phyloP scores from a whole-genome alignment of 805 yeast genomes.

The Ogataea trehaloabstinens region DNA sequence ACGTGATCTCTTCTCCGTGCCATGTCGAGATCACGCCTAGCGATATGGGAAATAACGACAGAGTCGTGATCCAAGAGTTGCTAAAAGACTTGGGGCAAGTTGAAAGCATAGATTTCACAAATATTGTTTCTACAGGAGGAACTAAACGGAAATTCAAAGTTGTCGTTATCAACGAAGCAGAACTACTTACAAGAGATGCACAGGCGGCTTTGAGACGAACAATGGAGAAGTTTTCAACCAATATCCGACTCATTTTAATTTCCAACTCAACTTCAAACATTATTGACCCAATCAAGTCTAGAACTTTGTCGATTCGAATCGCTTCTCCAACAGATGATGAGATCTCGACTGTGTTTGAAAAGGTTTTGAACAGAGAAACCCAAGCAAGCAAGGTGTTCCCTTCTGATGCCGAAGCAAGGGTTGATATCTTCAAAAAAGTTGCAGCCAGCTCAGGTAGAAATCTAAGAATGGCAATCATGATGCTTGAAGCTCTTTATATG shows the following conservation, averaged over 20 bases:
- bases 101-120: slow-evolving; percentile 83
- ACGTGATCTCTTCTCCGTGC: slow-evolving; percentile 85
- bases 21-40: slow-evolving; percentile 96
- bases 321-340: slow-evolving; percentile 74
- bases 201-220: slow-evolving; percentile 95
- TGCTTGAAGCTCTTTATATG: slow-evolving; percentile 79
- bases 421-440: slow-evolving; percentile 45
- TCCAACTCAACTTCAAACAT: slow-evolving; percentile 90
- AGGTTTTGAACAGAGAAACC: slow-evolving; percentile 58
- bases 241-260: slow-evolving; percentile 77
- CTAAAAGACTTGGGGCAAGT: slow-evolving; percentile 93
- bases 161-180: slow-evolving; percentile 89
- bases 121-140: slow-evolving; percentile 39
- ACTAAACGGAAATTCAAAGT: slow-evolving; percentile 64
- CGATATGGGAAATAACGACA: slow-evolving; percentile 94
- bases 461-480: slow-evolving; percentile 70
- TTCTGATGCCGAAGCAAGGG: slow-evolving; percentile 34
- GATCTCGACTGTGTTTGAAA: slow-evolving; percentile 50
- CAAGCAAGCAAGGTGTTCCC: slow-evolving; percentile 31
- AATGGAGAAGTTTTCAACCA: slow-evolving; percentile 91
- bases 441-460: slow-evolving; percentile 63
- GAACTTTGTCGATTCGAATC: slow-evolving; percentile 84
- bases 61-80: slow-evolving; percentile 91
- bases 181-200: slow-evolving; percentile 84
- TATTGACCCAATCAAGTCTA: slow-evolving; percentile 89